These are phyloP conservation scores for Magnusiomyces magnusii DNA, from an alignment of 1,139 yeast species.

Conservation along the genomic window DNA sequence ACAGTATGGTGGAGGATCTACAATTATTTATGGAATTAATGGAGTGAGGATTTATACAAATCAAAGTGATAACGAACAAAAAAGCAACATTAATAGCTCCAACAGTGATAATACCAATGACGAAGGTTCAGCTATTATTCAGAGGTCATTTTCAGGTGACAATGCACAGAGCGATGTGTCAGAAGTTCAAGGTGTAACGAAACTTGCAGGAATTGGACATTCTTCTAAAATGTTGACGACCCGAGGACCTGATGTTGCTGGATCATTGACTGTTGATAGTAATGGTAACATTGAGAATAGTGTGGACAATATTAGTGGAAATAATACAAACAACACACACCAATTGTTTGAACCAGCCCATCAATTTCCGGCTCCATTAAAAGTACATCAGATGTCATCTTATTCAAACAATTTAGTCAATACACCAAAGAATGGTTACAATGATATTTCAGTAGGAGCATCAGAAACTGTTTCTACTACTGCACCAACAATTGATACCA, in stretches of 20 bases:
- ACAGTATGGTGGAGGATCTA: conserved; percentile 39
- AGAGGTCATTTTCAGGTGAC: not conserved
- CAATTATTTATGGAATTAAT: not conserved
- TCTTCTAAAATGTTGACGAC: conserved; percentile 14
- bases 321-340: too few species aligned
- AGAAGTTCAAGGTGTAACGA: conserved; percentile 8
- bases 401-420: not conserved
- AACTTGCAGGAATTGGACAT: conserved; percentile 15
- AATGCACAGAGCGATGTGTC: not conserved
- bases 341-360: not conserved
- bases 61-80: not conserved
- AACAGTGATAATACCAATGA: conserved; percentile 26
- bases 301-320: not conserved
- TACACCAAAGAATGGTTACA: not conserved
- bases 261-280: conserved; percentile 1
- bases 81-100: not conserved
- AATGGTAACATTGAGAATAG: too few species aligned
- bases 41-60: not conserved
- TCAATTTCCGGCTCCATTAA: not conserved
- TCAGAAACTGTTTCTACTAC: not conserved
- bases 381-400: not conserved
- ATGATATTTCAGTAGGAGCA: not conserved
- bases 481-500: not conserved
- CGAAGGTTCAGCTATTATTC: not conserved
- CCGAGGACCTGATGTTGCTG: conserved; percentile 15